Percentiles rank a stretch among this genome's conserved stretches.
Conservation (phyloP, 2,329 filamentous ascomycete species). For the Xylariaceae sp. region DNA sequence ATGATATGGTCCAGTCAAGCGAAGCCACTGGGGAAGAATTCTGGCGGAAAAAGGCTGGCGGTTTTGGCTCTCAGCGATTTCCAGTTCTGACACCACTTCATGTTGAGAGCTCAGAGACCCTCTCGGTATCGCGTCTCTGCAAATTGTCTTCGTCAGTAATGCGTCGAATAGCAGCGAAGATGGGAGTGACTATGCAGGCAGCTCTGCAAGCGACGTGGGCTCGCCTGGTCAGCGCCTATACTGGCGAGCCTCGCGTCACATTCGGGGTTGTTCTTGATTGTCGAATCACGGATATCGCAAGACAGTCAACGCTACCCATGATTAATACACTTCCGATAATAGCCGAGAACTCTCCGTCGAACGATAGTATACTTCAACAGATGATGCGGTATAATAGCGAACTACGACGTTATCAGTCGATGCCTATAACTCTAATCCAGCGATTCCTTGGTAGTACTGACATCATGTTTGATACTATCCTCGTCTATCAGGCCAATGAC, state of each 20-base stretch:
- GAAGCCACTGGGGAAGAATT: slow-evolving; percentile 44
- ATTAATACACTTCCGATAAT: slow-evolving; percentile 76
- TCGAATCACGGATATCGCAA: slow-evolving; percentile 57
- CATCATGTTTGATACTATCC: slow-evolving; percentile 75
- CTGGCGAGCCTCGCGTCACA: slow-evolving; percentile 67
- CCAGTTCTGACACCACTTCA: slow-evolving; percentile 68
- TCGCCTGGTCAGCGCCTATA: slow-evolving; percentile 68
- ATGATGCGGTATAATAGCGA: slow-evolving; percentile 64
- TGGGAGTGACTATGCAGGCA: slow-evolving; percentile 71
- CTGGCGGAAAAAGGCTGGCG: slow-evolving; percentile 57
- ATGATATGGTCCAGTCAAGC: slow-evolving; percentile 30
- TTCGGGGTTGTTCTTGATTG: slow-evolving; percentile 83
- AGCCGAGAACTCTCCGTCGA: slow-evolving; percentile 51
- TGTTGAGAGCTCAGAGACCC: slow-evolving; percentile 31
- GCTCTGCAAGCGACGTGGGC: slow-evolving; percentile 76
- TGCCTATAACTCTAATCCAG: slow-evolving; percentile 68
- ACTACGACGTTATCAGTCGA: slow-evolving; percentile 67
- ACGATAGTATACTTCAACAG: slow-evolving; percentile 52
- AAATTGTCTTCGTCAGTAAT: slow-evolving; percentile 42
- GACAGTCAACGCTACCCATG: slow-evolving; percentile 66
- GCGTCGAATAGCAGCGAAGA: slow-evolving; percentile 49
- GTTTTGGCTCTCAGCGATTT: slow-evolving; percentile 63
- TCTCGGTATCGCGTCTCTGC: slow-evolving; percentile 37
- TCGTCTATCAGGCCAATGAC: slow-evolving; percentile 71
- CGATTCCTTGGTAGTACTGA: slow-evolving; percentile 63